Evolutionary conservation across 1,284 basidiomycete species (phyloP), one percentile per base, ranked within the genome.

Genomic region (Cystobasidiaceae sp.): DNA sequence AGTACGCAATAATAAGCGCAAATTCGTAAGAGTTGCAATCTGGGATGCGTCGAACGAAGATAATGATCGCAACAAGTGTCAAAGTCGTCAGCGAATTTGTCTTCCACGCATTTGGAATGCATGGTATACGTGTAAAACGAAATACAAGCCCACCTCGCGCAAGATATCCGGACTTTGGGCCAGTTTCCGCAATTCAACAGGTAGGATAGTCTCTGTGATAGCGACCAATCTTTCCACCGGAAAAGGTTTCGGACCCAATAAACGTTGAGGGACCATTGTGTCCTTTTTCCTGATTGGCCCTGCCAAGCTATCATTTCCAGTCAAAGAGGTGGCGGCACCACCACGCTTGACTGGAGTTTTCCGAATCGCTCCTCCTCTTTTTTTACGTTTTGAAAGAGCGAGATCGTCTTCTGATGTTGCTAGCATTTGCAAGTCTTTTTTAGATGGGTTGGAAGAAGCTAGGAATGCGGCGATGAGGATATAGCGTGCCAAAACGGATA

Each of bases 191-290:
- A 55, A 43, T 34, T 64, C 61, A 9, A 56, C 61, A 32, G 61
- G 61, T 33, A 64, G 34, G 6, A 64, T 54, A 17, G 41, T 48
- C 25, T 64, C 61, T 11, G 52, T 56, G 28, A 64, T 56, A 23
- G 51, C 52, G 25, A 55, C 30, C 4, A 64, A 34, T 48, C 61
- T 33, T 21, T 64, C 61, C 7, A 64, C 27, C 19, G 61, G 51
- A 33, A 64, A 64, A 44, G 61, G 46, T 37, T 56, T 64, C n/a
- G 61, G 61, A 2, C 61, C 61, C 39, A 56, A 51, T 37, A 64
- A 32, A 33, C 61, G 32, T 25, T 56, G 51, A 11, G 61, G 61
- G n/a, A 64, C 41, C 19, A 44, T 32, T 32, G 54, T 56, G 45
- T 44, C 52, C 21, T 64, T 51, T 32, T 56, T 64, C 25, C 45